These are phyloP conservation scores for Fusarium papillatum DNA, from an alignment of 2,329 filamentous ascomycete genomes.

Conservation along the genomic window DNA sequence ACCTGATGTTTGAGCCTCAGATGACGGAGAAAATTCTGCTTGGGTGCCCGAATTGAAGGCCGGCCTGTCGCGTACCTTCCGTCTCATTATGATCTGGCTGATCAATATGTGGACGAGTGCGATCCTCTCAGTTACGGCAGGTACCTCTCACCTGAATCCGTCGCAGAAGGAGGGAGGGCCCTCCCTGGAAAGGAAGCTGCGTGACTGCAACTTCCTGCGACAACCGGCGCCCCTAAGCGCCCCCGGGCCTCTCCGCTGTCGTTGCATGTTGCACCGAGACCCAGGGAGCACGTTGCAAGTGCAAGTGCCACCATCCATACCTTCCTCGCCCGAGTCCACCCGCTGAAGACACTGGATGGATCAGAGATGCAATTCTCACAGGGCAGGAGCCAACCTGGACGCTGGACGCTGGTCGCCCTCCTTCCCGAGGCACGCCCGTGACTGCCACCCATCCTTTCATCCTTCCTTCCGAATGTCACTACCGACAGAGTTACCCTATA, in stretches of 20 bases:
- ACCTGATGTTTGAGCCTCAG: conserved; percentile 3
- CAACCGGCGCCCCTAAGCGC: not conserved
- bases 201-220: conserved; percentile 9
- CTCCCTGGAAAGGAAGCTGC: conserved; percentile 2
- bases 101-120: not conserved
- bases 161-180: not conserved
- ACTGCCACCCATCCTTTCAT: not conserved
- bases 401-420: not conserved
- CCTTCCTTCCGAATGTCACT: not conserved
- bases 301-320: not conserved
- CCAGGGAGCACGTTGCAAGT: conserved; percentile 9
- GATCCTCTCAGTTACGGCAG: not conserved
- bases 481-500: conserved; percentile 9
- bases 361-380: conserved; percentile 6
- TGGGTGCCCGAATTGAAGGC: not conserved
- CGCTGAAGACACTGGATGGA: not conserved
- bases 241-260: conserved; percentile 10
- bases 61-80: not conserved
- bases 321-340: conserved; percentile 10
- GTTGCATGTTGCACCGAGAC: conserved; percentile 10
- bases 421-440: not conserved
- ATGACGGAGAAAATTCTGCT: not conserved
- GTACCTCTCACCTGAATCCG: conserved; percentile 2
- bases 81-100: not conserved
- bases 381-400: conserved; percentile 6